Conservation (phyloP, 345 rosid species). For the Arabidopsis arenosa region DNA sequence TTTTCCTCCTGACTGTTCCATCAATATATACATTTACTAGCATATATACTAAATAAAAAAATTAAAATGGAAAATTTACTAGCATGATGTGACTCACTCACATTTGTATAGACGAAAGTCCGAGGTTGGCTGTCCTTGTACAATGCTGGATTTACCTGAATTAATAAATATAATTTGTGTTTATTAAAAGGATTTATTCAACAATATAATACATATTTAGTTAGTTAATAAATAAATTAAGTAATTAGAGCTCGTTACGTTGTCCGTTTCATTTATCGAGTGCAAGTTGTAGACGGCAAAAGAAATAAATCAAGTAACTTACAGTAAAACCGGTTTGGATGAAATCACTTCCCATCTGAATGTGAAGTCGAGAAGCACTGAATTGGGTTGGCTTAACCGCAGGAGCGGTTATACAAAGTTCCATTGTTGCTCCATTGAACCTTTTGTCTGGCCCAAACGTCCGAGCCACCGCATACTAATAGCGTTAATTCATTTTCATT, state of each 20-base stretch:
- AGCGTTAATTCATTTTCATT: neutral
- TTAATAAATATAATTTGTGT: neutral
- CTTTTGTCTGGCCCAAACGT: neutral
- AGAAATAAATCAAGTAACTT: neutral
- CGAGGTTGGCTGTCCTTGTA: constrained; percentile 13
- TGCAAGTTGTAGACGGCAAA: neutral
- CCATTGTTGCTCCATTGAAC: constrained; percentile 39
- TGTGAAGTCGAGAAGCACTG: constrained; percentile 31
- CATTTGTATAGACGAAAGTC: neutral
- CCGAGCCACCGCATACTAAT: constrained; percentile 32
- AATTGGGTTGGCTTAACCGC: constrained; percentile 24
- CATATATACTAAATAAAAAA: neutral
- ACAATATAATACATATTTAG: neutral
- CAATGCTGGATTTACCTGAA: constrained; percentile 24
- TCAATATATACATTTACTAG: neutral
- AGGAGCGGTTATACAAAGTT: constrained; percentile 7
- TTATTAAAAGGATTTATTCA: neutral
- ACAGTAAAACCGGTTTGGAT: neutral
- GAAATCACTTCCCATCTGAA: constrained; percentile 34
- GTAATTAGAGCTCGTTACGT: neutral
- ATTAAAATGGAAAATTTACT: neutral
- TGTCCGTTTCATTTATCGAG: too few species aligned
- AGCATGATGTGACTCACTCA: neutral
- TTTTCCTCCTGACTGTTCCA: constrained; percentile 7
- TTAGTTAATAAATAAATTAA: neutral